These are phyloP conservation scores for Codiaeum variegatum DNA, from an alignment of 441 rosid species.

Conservation along the genomic window DNA sequence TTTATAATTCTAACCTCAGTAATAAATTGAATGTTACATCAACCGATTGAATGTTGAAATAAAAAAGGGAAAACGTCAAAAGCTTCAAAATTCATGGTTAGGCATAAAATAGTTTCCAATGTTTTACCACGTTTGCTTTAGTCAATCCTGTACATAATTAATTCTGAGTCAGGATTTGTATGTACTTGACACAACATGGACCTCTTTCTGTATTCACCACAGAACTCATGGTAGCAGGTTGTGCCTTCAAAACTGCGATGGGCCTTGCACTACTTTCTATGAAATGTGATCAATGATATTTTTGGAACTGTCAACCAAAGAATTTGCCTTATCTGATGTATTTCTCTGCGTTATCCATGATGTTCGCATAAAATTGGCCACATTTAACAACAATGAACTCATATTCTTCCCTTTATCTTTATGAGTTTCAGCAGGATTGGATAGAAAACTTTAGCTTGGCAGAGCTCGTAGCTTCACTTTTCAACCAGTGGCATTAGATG, in stretches of 20 bases:
- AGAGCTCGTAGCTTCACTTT: background rate
- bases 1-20: background rate
- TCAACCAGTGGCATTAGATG: background rate
- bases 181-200: background rate
- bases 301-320: background rate
- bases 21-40: background rate
- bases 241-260: background rate
- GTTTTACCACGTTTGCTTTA: background rate
- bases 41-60: background rate
- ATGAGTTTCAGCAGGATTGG: background rate
- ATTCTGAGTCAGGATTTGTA: background rate
- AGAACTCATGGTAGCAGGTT: background rate
- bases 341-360: background rate
- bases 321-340: background rate
- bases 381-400: background rate
- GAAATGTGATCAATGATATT: background rate
- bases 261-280: background rate
- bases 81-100: background rate
- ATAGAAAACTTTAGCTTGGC: background rate
- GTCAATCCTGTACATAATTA: background rate
- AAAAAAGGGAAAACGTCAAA: background rate
- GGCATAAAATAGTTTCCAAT: background rate
- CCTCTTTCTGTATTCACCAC: background rate
- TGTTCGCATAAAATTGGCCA: background rate
- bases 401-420: background rate